Conservation (phyloP, 2,329 filamentous ascomycete genomes). For the Paecilomyces sp. region DNA sequence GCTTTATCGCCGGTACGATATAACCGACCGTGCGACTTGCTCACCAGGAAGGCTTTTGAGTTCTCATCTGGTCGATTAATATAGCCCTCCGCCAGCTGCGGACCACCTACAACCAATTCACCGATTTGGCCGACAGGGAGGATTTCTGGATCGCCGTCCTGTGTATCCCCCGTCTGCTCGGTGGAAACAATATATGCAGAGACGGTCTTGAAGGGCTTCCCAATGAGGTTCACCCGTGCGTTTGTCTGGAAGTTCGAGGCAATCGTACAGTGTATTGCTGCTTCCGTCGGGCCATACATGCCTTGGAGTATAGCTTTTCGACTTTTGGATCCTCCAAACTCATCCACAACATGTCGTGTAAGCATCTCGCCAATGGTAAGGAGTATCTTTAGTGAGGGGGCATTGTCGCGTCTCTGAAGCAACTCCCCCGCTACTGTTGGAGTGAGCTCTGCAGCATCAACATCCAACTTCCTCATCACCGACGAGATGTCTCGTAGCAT, state of each 20-base stretch:
- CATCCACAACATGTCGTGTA: constrained; percentile 64
- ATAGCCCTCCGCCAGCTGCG: constrained; percentile 73
- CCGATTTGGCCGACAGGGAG: constrained; percentile 62
- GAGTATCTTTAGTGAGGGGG: constrained; percentile 62
- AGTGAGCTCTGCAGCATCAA: constrained; percentile 84
- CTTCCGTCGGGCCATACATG: constrained; percentile 93
- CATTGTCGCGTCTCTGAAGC: constrained; percentile 58
- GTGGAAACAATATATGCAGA: constrained; percentile 64
- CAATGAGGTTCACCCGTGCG: constrained; percentile 62
- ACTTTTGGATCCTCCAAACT: constrained; percentile 60
- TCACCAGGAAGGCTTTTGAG: constrained; percentile 60
- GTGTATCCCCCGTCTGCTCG: constrained; percentile 16
- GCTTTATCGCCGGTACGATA: constrained; percentile 87
- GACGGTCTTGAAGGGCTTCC: constrained; percentile 71
- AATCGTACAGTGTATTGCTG: constrained; percentile 81
- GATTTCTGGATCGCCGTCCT: constrained; percentile 38
- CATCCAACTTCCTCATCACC: constrained; percentile 55
- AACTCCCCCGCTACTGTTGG: constrained; percentile 79
- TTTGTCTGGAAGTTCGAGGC: constrained; percentile 54
- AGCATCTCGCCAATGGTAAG: constrained; percentile 94
- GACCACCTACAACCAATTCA: constrained; percentile 74
- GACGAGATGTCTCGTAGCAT: constrained; percentile 70
- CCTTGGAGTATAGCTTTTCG: constrained; percentile 67
- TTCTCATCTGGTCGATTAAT: constrained; percentile 76
- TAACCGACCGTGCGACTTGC: constrained; percentile 56